Evolutionary conservation across 192 early-diverging fungal genomes (phyloP), one percentile per base, ranked within the genome.

Genomic region (Coemansia interrupta): DNA sequence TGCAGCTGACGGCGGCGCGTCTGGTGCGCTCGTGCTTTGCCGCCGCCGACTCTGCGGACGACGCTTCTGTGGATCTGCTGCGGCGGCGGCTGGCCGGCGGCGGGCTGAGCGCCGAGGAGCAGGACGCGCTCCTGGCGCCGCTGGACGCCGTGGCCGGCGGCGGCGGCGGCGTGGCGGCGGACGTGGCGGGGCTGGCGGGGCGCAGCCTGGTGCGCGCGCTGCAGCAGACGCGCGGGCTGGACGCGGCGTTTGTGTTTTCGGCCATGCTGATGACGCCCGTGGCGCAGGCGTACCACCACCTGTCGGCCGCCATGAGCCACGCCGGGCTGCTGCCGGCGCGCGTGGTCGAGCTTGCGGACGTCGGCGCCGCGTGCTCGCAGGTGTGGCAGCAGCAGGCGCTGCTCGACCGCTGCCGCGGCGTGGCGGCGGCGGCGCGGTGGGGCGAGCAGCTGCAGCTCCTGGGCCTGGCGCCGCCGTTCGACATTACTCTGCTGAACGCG

Each of bases 371-470:
- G 0, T 82, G 80, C 41, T 84, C 80, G 42, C 56, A 70, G 4
- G 75, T 83, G 5, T 90, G 89, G 89, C 80, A 83, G 45, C 86
- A 89, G 68, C 81, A 82, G 12, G 68, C 71, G 3, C 78, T 89
- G 39, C 81, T 83, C 44, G 82, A 85, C 24, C 72, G 70, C 36
- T 88, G 87, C 56, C 61, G 77, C 42, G 51, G 82, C 3, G 66
- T 86, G 14, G 84, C 83, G 1, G 77, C 78, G 0, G 80, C 86
- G n/a, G 82, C 87, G 9, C 62, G 77, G 26, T 90, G 89, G 89
- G 83, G 79, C 68, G 76, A 84, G 32, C 86, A 89, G 57, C 58
- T 89, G 41, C 68, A 77, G 55, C 66, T 88, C 18, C 53, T 88
- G 56, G 73, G 79, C 19, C 81, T 90, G 22, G 63, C 80, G 17